Conservation (phyloP, 805 yeast genomes). For the Naumovozyma baii region DNA sequence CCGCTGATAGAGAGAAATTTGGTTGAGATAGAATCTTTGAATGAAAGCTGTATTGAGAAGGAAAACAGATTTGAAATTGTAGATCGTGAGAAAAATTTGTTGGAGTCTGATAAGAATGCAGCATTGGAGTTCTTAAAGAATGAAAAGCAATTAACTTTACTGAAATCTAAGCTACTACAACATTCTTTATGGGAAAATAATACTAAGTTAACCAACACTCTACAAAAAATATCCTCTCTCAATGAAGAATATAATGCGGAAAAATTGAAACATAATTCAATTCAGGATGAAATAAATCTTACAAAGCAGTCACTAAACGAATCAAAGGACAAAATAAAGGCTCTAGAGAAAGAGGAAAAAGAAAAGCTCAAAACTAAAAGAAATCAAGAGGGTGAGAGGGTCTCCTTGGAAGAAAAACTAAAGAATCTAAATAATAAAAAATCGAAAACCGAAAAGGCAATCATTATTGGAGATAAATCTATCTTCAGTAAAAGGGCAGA, state of each 20-base stretch:
- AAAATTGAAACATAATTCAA: slow-evolving; percentile 33
- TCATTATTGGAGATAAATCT: slow-evolving; percentile 39
- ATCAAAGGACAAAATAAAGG: slow-evolving; percentile 17
- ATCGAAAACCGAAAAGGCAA: slow-evolving; percentile 48
- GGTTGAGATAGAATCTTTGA: slow-evolving; percentile 56
- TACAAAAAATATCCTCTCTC: slow-evolving; percentile 32
- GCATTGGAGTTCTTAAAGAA: slow-evolving; percentile 56
- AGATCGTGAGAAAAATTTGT: slow-evolving; percentile 56
- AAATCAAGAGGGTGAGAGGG: slow-evolving; percentile 44
- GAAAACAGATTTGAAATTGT: slow-evolving; percentile 72
- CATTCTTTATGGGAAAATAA: slow-evolving; percentile 35
- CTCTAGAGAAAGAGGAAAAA: slow-evolving; percentile 26
- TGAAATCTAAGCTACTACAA: slow-evolving; percentile 51
- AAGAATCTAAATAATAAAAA: slow-evolving; percentile 54
- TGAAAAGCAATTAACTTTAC: slow-evolving; percentile 51
- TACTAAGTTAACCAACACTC: slow-evolving; percentile 33
- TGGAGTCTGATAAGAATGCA: slow-evolving; percentile 55
- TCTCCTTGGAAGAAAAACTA: slow-evolving; percentile 65
- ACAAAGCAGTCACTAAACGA: slow-evolving; percentile 25
- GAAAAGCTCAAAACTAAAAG: slow-evolving; percentile 20
- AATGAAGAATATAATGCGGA: slow-evolving; percentile 37
- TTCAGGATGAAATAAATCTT: slow-evolving; percentile 31
- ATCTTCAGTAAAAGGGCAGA: slow-evolving; percentile 39
- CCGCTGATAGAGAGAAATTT: slow-evolving; percentile 57
- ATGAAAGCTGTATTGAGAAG: slow-evolving; percentile 73